Evolutionary conservation across 805 yeast genomes (phyloP).

Genomic region (Barnettozyma pratensis): DNA sequence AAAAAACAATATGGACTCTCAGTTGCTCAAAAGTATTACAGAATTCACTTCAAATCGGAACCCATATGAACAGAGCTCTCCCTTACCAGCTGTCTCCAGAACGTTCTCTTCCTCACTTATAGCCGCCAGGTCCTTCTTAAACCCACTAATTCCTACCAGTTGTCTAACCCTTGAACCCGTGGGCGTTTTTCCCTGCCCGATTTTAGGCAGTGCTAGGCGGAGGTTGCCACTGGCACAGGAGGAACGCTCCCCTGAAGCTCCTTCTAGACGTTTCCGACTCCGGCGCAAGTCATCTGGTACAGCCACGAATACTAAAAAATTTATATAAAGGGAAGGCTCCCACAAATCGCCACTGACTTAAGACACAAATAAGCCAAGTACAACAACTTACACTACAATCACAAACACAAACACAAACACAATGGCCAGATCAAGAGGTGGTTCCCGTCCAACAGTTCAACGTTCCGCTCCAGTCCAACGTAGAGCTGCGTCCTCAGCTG

Average conservation of each 20-base stretch:
- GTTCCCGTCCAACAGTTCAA: conserved; percentile 40
- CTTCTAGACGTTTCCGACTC: conserved; percentile 4
- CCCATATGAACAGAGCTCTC: no score
- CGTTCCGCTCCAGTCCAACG: conserved; percentile 36
- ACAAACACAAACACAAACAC: conserved; percentile 4
- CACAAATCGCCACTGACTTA: conserved; percentile 2
- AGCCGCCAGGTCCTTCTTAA: no score
- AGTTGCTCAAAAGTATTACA: no score
- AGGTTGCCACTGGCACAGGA: background rate
- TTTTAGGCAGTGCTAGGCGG: background rate
- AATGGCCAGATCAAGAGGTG: conserved; percentile 45
- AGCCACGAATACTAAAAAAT: background rate
- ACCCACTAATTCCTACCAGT: no score
- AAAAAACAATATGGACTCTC: no score
- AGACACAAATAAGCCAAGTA: no score
- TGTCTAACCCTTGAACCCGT: background rate
- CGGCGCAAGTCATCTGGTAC: background rate
- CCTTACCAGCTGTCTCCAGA: no score
- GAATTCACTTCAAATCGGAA: no score
- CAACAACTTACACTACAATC: background rate
- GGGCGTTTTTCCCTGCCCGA: background rate
- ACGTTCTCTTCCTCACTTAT: no score
- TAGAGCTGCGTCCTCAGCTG: conserved; percentile 62
- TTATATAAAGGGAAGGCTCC: background rate
- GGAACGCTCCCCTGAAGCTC: background rate